Evolutionary conservation across 2,329 filamentous ascomycete genomes (phyloP).

Genomic region (Fusarium verrucosum): DNA sequence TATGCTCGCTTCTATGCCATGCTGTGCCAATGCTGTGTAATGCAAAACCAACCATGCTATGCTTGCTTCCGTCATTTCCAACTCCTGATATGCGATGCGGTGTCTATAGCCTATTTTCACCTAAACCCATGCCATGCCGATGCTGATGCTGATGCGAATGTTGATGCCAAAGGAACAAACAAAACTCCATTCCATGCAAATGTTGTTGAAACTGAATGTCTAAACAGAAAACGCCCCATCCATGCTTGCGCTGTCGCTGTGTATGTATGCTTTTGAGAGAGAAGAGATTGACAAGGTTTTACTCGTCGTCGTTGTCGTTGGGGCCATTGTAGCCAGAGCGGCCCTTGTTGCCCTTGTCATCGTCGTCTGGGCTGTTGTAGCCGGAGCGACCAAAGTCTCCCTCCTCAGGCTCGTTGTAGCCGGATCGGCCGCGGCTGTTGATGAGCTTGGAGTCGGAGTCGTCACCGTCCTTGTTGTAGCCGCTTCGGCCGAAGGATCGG

Average conservation of each 20-base stretch:
- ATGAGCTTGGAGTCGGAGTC: conserved; percentile 45
- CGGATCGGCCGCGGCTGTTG: conserved; percentile 53
- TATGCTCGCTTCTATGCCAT: conserved; percentile 22
- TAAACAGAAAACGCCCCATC: conserved; percentile 34
- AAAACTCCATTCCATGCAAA: conserved; percentile 28
- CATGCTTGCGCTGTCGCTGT: conserved; percentile 33
- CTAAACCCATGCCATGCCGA: too few relatives aligned
- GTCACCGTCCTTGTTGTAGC: conserved; percentile 43
- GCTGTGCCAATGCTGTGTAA: conserved; percentile 18
- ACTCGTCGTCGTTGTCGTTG: conserved; percentile 48
- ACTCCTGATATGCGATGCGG: conserved; percentile 25
- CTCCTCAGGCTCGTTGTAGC: conserved; percentile 54
- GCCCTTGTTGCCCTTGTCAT: conserved; percentile 50
- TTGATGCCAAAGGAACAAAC: conserved; percentile 2
- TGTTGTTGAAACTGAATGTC: conserved; percentile 22
- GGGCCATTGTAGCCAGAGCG: conserved; percentile 56
- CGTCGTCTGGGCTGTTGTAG: conserved; percentile 51
- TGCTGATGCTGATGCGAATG: background rate
- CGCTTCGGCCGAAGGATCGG: conserved; percentile 38
- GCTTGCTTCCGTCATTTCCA: conserved; percentile 15
- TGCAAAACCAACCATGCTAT: conserved; percentile 3
- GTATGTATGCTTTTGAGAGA: conserved; percentile 19
- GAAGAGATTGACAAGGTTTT: conserved; percentile 6
- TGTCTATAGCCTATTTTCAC: background rate
- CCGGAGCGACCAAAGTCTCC: conserved; percentile 54